Evolutionary conservation across 1,284 basidiomycete species (phyloP), one percentile per base, ranked within the genome.

Genomic region (Phlebopus sp.): DNA sequence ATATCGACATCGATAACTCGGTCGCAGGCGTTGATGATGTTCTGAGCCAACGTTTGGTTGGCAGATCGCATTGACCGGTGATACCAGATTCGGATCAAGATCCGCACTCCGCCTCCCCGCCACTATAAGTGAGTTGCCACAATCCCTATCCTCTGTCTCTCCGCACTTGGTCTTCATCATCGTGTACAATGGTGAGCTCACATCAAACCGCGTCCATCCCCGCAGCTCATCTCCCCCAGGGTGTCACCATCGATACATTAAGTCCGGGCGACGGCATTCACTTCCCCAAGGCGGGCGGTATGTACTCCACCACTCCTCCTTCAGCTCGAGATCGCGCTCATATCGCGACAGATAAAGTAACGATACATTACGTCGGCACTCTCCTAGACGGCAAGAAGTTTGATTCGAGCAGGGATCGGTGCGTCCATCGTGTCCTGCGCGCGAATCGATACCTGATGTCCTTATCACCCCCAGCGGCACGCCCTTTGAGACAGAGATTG

Each of bases 401-500:
- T 64, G 86, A 90, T 67, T 89, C 86, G 14, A 87, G 83, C 59
- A 66, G 79, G 63, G 83, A 83, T 66, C 82, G 86, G 81, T 81
- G 59, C 60, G 72, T 44, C 14, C 60, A 57, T 60, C 57, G 42
- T 36, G 27, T 41, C 37, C 25, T 21, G 15, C 32, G 31, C 8
- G 18, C 30, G 27, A 15, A 13, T 35, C 1, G 10, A 23, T 9
- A 29, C 14, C 34, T 52, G 45, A 62, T 53, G 45, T 48, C 31
- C 17, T 27, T 53, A 40, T 58, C 46, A 35, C 30, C 39, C 44
- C 31, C 32, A 87, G 86, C 42, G 69, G 70, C 0, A 8, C 9
- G 0, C 82, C 90, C 2, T 94, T 94, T 69, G 65, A 73, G 60
- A 91, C 88, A 18, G 64, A 77, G 61, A 93, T 95, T 56, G 90